Base-by-base conservation (phyloP, 768 basidiomycete species). In the Leucocoprinus birnbaumii region DNA sequence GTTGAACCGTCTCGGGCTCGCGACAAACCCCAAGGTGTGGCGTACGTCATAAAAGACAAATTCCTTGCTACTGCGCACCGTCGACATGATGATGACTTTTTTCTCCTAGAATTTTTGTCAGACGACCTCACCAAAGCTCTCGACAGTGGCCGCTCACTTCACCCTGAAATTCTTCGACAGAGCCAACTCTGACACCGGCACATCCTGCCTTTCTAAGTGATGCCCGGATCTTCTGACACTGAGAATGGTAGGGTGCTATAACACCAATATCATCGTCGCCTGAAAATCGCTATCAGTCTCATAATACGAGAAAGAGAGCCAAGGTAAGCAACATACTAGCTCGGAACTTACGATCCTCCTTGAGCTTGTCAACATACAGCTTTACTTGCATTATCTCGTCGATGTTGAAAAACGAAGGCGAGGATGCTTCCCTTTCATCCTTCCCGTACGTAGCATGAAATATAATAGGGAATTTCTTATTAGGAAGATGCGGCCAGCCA, bases 341-440 rank as follows among this genome's bases (percentile, higher is more conserved):
- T n/a, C 74, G 62, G 60, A 72, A 67, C 2, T 59, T 64, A 4
- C 69, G 57, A 48, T 72, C 68, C 1, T 61, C 60, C 22, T 73
- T 73, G 8, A 78, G 62, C 5, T 50, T 58, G 57, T 76, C 64
- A 0, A 79, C 68, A 56, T 86, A 87, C 0, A 62, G 59, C 58
- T 79, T 80, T 41, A 87, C 81, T 43, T 78, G 74, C 0, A 77
- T 63, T 0, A 73, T 74, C 60, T 88, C 85, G 24, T 82, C 76
- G 31, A 82, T 76, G 53, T 89, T 89, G 72, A 87, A 88, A 65
- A 85, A 87, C 0, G 85, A 87, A 1, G 86, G 86, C 0, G 86
- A 87, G 0, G 78, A 75, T 2, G 79, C 77, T 62, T 88, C 86
- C 19, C 85, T 77, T 21, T 80, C 77, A 61, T 89, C 85, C 58